Base-by-base conservation (phyloP, 2,329 filamentous ascomycete genomes). In the Hirsutella thompsonii region DNA sequence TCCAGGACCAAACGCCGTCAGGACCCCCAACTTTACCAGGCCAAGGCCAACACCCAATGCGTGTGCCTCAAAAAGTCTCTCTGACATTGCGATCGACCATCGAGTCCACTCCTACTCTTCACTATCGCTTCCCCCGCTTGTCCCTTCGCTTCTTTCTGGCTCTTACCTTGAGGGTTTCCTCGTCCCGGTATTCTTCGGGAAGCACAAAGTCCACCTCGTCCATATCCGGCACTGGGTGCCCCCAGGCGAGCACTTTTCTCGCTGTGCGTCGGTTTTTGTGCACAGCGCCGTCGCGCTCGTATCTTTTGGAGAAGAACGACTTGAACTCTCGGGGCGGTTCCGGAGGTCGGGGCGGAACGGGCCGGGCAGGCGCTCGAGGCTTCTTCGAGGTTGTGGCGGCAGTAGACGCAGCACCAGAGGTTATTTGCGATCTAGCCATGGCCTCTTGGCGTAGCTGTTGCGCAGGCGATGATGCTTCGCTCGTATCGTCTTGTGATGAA, bases 231-330 rank as follows among this genome's bases (percentile, higher is more conserved):
- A 96, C 61, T 0, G 83, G 74, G 20, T 81, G 75, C 1, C 90
- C 90, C 72, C 92, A 96, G 3, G 89, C 90, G 37, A 82, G 68
- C 14, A 80, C 70, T 39, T 74, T 83, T 38, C 86, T 72, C 35
- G 78, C 76, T 38, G 79, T 76, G 40, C 84, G 77, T 28, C 87
- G 73, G 38, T 76, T 70, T 49, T 77, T 79, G 46, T 77, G 81
- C n/a, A 94, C 61, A 9, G 89, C 87, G 6, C 79, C 76, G 19
- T 88, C 84, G 20, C 90, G 81, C 45, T 90, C 72, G 54, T 93
- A 80, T 20, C 74, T 78, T 61, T 92, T 88, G 16, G 72, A 60
- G 56, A 88, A 96, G 64, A 95, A 95, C 0, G 86, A 94, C n/a
- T 69, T 82, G 55, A 95, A 88, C 30, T 84, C 81, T 43, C 70